Evolutionary conservation across 2,329 filamentous ascomycete species (phyloP).

Genomic region (Paraphaeosphaeria minitans): DNA sequence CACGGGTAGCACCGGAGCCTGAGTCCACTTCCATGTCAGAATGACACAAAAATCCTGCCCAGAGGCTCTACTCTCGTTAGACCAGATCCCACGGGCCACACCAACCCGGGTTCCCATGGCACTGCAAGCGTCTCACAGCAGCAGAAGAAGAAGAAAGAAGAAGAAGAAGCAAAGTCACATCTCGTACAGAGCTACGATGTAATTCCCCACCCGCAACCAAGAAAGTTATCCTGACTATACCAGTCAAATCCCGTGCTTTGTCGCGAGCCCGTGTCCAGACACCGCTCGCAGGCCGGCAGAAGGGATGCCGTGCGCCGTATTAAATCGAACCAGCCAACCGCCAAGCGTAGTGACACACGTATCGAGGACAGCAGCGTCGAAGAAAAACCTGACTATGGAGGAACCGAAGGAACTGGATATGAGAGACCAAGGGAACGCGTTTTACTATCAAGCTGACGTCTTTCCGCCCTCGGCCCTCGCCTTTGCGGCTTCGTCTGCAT

Average conservation of each 20-base stretch:
- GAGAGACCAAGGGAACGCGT: neutral
- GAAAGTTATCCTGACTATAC: neutral
- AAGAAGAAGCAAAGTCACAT: neutral
- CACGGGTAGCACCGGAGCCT: too few relatives aligned
- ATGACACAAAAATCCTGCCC: too few relatives aligned
- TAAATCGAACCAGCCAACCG: neutral
- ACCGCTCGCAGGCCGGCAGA: neutral
- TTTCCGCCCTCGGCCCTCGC: conserved; percentile 8
- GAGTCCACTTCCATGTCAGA: too few relatives aligned
- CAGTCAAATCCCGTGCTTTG: too few relatives aligned
- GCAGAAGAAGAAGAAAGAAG: too few relatives aligned
- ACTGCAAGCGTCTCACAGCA: neutral
- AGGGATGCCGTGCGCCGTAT: neutral
- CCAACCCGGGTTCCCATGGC: neutral
- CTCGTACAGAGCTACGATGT: conserved; percentile 2
- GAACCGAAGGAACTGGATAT: neutral
- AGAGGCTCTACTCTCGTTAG: too few relatives aligned
- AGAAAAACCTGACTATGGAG: neutral
- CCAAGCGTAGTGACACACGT: neutral
- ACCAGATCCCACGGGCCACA: too few relatives aligned
- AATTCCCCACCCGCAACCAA: neutral
- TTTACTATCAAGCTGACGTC: neutral
- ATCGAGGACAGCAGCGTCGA: conserved; percentile 1
- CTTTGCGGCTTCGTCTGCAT: conserved; percentile 30
- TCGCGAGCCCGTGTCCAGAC: conserved; percentile 5